Base-by-base conservation (phyloP, 116 monocot species). In the Phalaenopsis hybrid region DNA sequence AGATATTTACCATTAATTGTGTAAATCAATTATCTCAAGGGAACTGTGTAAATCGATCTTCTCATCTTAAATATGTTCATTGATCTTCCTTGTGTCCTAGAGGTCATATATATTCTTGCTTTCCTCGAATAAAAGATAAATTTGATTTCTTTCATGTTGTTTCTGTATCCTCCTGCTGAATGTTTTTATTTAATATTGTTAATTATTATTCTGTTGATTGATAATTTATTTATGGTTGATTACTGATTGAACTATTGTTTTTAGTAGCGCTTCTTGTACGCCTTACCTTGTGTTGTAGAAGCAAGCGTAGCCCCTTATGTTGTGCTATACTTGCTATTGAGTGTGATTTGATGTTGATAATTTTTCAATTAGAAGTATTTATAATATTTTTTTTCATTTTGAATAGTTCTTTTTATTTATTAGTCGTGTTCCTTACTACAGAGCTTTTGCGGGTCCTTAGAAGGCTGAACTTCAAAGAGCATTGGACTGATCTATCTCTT, bases 391-490 rank as follows among this genome's bases (percentile, higher is more conserved):
- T 25, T 37, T 37, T 37, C 37, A 28, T 7, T 75, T 31, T 52
- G 34, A 57, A 28, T 51, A 46, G 16, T 45, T 75, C 34, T n/a
- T 44, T 28, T 43, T 50, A 79, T n/a, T 33, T 63, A 21, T 23
- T 37, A 57, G 18, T n/a, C 21, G 0, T 25, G 45, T 59, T 9
- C 82, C 68, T 76, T 57, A 37, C 87, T 88, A 51, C 89, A 97
- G 97, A 97, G 75, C 93, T 97, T 81, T 91, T 97, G 68, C 87
- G 97, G 76, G 90, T 91, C 28, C 89, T 97, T 55, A 87, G 91
- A 88, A 94, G 94, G 85, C 72, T 97, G 81, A 93, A 90, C 80
- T 44, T 93, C 86, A 91, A 92, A 78, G 94, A 92, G 37, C 90
- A 90, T 34, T 89, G 93, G 92, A 94, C 85, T 81, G 90, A 90